These are phyloP conservation scores for Comarum palustre DNA, from an alignment of 306 rosid genomes.

Conservation along the genomic window DNA sequence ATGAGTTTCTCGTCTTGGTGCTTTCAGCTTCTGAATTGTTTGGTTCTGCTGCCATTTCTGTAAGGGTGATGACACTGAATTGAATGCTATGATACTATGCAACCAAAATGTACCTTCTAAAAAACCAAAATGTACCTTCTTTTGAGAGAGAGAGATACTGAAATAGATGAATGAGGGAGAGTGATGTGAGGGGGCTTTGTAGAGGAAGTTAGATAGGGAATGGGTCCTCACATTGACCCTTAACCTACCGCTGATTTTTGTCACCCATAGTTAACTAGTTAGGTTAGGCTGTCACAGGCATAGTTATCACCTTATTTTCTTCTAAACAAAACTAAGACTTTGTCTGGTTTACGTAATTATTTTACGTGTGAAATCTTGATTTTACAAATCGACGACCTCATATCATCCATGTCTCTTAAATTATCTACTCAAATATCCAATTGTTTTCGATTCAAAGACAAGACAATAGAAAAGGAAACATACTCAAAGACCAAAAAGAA, in stretches of 20 bases:
- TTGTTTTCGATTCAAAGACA: not conserved
- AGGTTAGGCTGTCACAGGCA: not conserved
- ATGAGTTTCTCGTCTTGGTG: conserved; percentile 22
- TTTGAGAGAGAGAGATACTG: not conserved
- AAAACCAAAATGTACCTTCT: not conserved
- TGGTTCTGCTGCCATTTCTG: conserved; percentile 34
- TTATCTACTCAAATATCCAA: not conserved
- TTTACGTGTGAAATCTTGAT: not conserved
- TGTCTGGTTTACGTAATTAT: not conserved
- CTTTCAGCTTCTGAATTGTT: conserved; percentile 31
- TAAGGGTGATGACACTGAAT: not conserved
- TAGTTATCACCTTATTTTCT: not conserved
- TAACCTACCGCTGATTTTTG: conserved; percentile 30
- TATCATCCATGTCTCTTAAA: not conserved
- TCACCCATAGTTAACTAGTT: not conserved
- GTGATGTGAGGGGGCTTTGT: conserved; percentile 21
- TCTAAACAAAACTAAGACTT: not conserved
- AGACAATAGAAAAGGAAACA: too few relatives aligned
- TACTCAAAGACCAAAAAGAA: not conserved
- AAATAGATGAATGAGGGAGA: conserved; percentile 19
- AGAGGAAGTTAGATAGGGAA: conserved; percentile 14
- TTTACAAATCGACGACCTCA: not conserved
- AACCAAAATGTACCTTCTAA: not conserved
- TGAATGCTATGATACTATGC: not conserved
- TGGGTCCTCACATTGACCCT: conserved; percentile 47